Base-by-base conservation (phyloP, 1,284 basidiomycete genomes). In the Mycena sp. region DNA sequence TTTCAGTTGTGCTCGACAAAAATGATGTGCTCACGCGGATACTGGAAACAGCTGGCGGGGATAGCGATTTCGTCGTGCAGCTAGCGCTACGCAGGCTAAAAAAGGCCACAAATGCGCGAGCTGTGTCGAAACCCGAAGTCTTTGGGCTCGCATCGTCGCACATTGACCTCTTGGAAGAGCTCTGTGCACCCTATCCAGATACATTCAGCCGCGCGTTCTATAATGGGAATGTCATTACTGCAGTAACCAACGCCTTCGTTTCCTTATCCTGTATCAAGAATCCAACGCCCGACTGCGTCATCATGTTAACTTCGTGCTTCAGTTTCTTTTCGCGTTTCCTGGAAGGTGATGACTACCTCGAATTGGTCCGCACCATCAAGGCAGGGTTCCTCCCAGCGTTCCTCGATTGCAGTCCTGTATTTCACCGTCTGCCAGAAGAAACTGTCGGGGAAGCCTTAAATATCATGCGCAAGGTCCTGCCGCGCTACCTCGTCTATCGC, bases 261-360 rank as follows among this genome's bases (percentile, higher is more conserved):
- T 70, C 64, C 19, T 52, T 77, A 6, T 71, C 74, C 10, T 62
- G 67, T 6, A 26, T 68, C 25, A 63, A 30, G n/a, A 43, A 63
- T 10, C 64, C 63, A 4, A 67, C 72, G 21, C 63, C 54, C 9
- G 56, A 35, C 25, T 69, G 73, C 17, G 50, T 75, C 11, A 70
- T 70, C n/a, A 68, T 73, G 12, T 68, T 78, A 60, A 68, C 74
- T 4, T 66, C 75, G 7, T 70, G 70, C 4, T 71, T 80, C 49
- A 73, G 70, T 3, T 79, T 75, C 59, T 69, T 79, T 10, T 60
- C 67, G 17, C 77, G 76, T 59, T 78, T 71, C 56, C 67, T 81
- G 21, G 75, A 80, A 0, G 75, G 75, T 6, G 76, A 79, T 55
- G 78, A 77, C n/a, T 78, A 78, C 61, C 73, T 73, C 4, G 78